Percentiles rank a stretch among this genome's conserved stretches.
These are phyloP conservation scores for Acidomyces sp. DNA, from an alignment of 495 filamentous ascomycete species.

Conservation along the genomic window DNA sequence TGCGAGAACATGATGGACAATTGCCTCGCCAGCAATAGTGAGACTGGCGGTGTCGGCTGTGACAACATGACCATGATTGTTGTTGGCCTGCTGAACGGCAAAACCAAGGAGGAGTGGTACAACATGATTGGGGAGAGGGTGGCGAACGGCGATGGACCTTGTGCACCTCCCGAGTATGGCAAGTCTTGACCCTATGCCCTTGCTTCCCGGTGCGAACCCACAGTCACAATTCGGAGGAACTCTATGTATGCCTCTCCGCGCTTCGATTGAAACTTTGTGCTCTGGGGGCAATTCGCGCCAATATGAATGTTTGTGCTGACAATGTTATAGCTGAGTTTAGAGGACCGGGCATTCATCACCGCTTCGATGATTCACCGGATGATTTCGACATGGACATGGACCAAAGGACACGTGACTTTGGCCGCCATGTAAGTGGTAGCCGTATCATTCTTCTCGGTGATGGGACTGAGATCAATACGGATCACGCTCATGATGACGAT, in stretches of 20 bases:
- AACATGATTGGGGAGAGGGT: slow-evolving; percentile 86
- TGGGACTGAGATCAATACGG: slow-evolving; percentile 77
- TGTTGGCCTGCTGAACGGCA: slow-evolving; percentile 75
- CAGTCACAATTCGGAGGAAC: too few relatives aligned
- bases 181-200: slow-evolving; percentile 46
- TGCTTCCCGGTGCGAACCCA: slow-evolving; percentile 1
- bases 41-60: slow-evolving; percentile 94
- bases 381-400: slow-evolving; percentile 80
- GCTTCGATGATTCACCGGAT: slow-evolving; percentile 83
- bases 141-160: slow-evolving; percentile 92
- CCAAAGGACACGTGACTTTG: slow-evolving; percentile 43
- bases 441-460: slow-evolving; percentile 90
- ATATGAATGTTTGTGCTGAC: slow-evolving; percentile 14
- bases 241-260: too few relatives aligned
- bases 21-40: slow-evolving; percentile 89
- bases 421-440: slow-evolving; percentile 44
- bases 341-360: slow-evolving; percentile 77
- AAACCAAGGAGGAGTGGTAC: slow-evolving; percentile 96
- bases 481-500: slow-evolving; percentile 41
- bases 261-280: too few relatives aligned
- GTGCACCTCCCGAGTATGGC: slow-evolving; percentile 98
- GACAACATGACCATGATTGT: slow-evolving; percentile 99
- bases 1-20: slow-evolving; percentile 99
- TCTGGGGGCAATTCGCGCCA: too few relatives aligned
- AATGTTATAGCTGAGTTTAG: slow-evolving; percentile 74